phyloP scores from a whole-genome alignment of 768 basidiomycete genomes.

The Trametes meyenii region DNA sequence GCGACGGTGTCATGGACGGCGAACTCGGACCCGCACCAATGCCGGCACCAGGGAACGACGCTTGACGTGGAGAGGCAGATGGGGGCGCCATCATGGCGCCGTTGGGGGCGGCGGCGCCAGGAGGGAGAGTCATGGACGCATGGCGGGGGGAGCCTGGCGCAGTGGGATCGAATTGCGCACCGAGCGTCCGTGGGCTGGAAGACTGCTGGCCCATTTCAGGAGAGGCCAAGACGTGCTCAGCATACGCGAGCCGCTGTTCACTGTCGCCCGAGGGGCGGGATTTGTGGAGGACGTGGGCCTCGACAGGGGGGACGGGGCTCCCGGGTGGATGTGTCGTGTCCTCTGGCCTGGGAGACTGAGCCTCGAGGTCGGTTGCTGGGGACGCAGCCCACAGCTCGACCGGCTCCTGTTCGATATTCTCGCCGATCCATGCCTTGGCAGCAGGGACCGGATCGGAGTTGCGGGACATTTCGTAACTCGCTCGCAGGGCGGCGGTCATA shows the following conservation, averaged over 20 bases:
- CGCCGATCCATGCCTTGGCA: conserved; percentile 26
- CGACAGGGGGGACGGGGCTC: conserved; percentile 12
- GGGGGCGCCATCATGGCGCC: conserved; percentile 34
- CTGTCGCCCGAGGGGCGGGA: conserved; percentile 16
- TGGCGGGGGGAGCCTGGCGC: conserved; percentile 8
- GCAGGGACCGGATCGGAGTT: conserved; percentile 17
- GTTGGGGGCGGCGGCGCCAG: conserved; percentile 12
- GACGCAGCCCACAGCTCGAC: conserved; percentile 16
- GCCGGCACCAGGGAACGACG: conserved; percentile 45
- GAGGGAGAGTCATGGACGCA: conserved; percentile 16
- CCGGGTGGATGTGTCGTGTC: conserved; percentile 22
- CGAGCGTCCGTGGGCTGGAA: conserved; percentile 16
- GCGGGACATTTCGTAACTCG: conserved; percentile 19
- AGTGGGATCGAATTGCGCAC: conserved; percentile 14
- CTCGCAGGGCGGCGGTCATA: conserved; percentile 21
- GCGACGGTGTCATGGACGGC: conserved; percentile 45
- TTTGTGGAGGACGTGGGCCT: conserved; percentile 12
- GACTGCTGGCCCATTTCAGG: conserved; percentile 33
- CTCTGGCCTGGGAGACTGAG: conserved; percentile 23
- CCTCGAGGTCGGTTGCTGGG: conserved; percentile 15
- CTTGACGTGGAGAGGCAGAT: conserved; percentile 50
- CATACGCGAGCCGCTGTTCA: conserved; percentile 6
- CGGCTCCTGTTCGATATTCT: conserved; percentile 30
- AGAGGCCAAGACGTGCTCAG: conserved; percentile 13
- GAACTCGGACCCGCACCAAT: conserved; percentile 35